Evolutionary conservation across 129 eudicot species (phyloP).

Genomic region (Artemisia argyi): DNA sequence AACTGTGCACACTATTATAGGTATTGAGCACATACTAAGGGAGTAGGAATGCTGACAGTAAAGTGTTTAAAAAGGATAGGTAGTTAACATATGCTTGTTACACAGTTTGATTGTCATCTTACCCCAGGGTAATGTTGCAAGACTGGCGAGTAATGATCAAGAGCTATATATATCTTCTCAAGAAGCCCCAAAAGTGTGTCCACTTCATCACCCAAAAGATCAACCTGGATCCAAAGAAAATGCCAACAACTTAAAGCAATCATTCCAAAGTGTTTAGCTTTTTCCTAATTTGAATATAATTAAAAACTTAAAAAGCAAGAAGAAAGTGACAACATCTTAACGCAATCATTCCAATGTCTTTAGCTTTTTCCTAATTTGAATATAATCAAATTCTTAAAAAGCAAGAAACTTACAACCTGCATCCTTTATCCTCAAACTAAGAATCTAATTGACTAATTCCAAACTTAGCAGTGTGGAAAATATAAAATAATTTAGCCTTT

Average conservation of each 20-base stretch:
- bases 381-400: background rate
- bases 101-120: constrained; percentile 29
- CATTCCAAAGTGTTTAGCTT: background rate
- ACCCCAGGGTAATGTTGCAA: constrained; percentile 97
- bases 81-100: background rate
- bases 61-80: background rate
- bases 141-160: constrained; percentile 92
- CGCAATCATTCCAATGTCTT: background rate
- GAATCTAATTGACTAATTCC: constrained; percentile 12
- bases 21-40: background rate
- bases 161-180: constrained; percentile 85
- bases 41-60: background rate
- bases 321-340: background rate
- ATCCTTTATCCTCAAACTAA: background rate
- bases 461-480: background rate
- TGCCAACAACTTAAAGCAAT: constrained; percentile 12
- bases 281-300: background rate
- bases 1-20: background rate
- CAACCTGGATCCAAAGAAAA: constrained; percentile 63
- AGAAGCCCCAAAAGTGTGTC: constrained; percentile 70
- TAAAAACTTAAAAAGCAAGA: background rate
- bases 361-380: background rate
- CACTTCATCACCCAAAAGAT: constrained; percentile 95
- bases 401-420: background rate
- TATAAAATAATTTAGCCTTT: background rate